Conservation (phyloP, 2,329 filamentous ascomycete genomes). For the Talaromyces sp. region DNA sequence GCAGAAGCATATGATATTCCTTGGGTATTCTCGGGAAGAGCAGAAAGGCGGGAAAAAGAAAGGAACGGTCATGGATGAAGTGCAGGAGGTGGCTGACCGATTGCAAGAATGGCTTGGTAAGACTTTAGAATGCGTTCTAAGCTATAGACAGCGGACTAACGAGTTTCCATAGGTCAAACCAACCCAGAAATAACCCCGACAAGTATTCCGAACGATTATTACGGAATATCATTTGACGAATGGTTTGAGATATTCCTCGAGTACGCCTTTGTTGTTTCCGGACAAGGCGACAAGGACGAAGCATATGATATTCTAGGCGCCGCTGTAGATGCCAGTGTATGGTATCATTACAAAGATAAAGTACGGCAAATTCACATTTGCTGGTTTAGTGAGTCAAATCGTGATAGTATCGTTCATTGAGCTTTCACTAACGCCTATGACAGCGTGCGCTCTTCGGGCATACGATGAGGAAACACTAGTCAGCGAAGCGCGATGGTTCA, state of each 20-base stretch:
- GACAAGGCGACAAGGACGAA: conserved; percentile 62
- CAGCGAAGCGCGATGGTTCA: conserved; percentile 74
- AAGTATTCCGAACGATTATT: conserved; percentile 57
- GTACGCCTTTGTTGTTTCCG: conserved; percentile 74
- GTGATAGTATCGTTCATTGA: no score
- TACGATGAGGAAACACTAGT: conserved; percentile 75
- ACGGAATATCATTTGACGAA: conserved; percentile 73
- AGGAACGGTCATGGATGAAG: conserved; percentile 39
- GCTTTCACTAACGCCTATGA: conserved; percentile 22
- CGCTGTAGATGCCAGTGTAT: conserved; percentile 76
- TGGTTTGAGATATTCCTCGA: conserved; percentile 92
- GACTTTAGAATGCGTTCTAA: conserved; percentile 18
- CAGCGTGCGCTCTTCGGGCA: conserved; percentile 76
- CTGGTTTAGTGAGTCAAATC: conserved; percentile 61
- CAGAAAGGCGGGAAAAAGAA: conserved; percentile 36
- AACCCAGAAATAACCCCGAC: conserved; percentile 21
- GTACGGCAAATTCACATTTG: conserved; percentile 71
- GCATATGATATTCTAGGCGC: conserved; percentile 78
- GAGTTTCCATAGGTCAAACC: not conserved
- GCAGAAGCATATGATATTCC: conserved; percentile 50
- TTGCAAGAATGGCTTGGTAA: conserved; percentile 43
- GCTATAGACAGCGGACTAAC: not conserved
- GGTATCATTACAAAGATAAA: conserved; percentile 66
- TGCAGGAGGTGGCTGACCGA: conserved; percentile 44
- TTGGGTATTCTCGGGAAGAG: conserved; percentile 46